These are phyloP conservation scores for Podospora fimiseda DNA, from an alignment of 495 filamentous ascomycete species.

Conservation along the genomic window DNA sequence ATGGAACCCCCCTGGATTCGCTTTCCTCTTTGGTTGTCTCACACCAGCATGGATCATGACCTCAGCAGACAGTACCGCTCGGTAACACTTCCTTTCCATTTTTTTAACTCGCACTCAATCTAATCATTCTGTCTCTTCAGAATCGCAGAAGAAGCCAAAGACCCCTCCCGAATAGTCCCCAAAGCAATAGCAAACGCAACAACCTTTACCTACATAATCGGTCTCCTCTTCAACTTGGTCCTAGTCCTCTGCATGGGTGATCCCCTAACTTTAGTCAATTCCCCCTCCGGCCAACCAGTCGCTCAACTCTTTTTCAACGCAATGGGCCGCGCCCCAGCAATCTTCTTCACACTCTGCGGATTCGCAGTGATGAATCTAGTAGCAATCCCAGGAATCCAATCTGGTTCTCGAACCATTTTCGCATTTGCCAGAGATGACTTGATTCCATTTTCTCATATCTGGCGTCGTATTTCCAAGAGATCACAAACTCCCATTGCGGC, in stretches of 20 bases:
- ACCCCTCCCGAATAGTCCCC: constrained; percentile 53
- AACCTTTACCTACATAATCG: constrained; percentile 54
- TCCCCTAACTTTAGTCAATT: constrained; percentile 37
- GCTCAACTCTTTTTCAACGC: constrained; percentile 59
- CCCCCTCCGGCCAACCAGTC: constrained; percentile 51
- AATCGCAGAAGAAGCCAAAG: constrained; percentile 57
- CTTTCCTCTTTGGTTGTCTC: constrained; percentile 65
- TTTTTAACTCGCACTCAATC: too few species aligned
- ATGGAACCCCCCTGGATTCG: constrained; percentile 58
- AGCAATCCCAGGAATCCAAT: constrained; percentile 56
- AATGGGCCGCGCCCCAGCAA: constrained; percentile 51
- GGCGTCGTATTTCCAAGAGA: constrained; percentile 47
- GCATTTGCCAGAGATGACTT: constrained; percentile 57
- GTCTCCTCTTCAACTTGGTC: constrained; percentile 58
- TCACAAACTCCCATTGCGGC: constrained; percentile 55
- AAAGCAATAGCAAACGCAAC: constrained; percentile 55
- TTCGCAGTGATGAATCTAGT: constrained; percentile 55
- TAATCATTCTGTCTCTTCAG: too few species aligned
- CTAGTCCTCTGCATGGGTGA: constrained; percentile 57
- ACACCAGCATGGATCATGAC: constrained; percentile 61
- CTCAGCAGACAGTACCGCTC: constrained; percentile 26
- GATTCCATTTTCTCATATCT: constrained; percentile 48
- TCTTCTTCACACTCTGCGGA: constrained; percentile 55
- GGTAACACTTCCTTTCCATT: constrained; percentile 11
- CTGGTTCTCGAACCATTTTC: constrained; percentile 56